These are phyloP conservation scores for Psophocarpus tetragonolobus DNA, from an alignment of 306 rosid species.

Conservation along the genomic window DNA sequence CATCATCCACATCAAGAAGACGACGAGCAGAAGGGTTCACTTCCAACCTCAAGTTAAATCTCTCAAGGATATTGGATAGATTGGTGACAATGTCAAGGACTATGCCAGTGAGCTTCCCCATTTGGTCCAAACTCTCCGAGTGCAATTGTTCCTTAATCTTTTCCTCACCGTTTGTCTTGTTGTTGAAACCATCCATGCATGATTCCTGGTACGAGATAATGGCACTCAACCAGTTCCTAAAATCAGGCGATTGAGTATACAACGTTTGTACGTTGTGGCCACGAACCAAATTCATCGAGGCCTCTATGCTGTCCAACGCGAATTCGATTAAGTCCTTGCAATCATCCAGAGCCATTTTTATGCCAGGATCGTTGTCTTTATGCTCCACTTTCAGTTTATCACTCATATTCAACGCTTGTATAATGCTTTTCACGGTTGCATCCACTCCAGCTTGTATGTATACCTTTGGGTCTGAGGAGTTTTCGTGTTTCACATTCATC, in stretches of 20 bases:
- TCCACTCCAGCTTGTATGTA: conserved; percentile 46
- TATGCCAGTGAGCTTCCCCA: conserved; percentile 56
- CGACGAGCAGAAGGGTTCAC: conserved; percentile 50
- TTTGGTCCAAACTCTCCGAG: conserved; percentile 12
- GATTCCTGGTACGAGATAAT: conserved; percentile 59
- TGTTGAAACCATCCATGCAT: conserved; percentile 52
- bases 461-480: conserved; percentile 45
- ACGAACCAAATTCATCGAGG: conserved; percentile 25
- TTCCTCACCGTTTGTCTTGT: conserved; percentile 16
- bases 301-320: conserved; percentile 51
- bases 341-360: conserved; percentile 63
- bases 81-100: conserved; percentile 56
- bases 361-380: background rate
- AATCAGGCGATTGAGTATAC: conserved; percentile 44
- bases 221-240: conserved; percentile 71
- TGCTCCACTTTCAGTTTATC: conserved; percentile 46
- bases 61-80: conserved; percentile 34
- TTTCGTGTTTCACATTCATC: background rate
- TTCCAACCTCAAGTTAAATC: conserved; percentile 46
- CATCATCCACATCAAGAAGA: conserved; percentile 41
- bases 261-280: conserved; percentile 39
- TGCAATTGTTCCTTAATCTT: conserved; percentile 28
- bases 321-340: conserved; percentile 66
- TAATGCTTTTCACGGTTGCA: conserved; percentile 36
- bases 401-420: conserved; percentile 50